These are phyloP conservation scores for Flaveria linearis DNA, from an alignment of 129 eudicot species.

Conservation along the genomic window DNA sequence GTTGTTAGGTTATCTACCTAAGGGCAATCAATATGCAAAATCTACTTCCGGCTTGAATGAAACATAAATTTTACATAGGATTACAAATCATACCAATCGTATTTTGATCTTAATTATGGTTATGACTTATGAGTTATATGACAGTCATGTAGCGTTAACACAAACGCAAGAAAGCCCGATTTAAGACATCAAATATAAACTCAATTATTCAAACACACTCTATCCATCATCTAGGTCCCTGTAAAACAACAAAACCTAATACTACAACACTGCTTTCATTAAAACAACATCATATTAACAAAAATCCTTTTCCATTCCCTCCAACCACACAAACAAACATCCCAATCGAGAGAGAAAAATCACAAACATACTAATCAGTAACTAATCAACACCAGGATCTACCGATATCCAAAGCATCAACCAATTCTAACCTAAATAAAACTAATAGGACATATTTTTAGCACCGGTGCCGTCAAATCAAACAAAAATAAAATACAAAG, in stretches of 20 bases:
- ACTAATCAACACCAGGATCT: constrained; percentile 39
- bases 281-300: constrained; percentile 8
- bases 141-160: too few relatives aligned
- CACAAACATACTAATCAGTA: constrained; percentile 21
- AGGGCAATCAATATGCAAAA: too few relatives aligned
- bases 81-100: neutral
- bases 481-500: too few relatives aligned
- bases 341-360: constrained; percentile 13
- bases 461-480: too few relatives aligned
- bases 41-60: too few relatives aligned
- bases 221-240: too few relatives aligned
- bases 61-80: neutral
- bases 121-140: too few relatives aligned
- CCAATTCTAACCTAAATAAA: too few relatives aligned
- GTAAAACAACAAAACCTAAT: neutral
- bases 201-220: neutral
- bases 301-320: neutral
- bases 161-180: neutral
- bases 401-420: constrained; percentile 17
- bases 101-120: constrained; percentile 11
- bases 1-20: too few relatives aligned
- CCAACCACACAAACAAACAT: neutral
- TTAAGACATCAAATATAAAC: constrained; percentile 2
- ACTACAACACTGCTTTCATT: constrained; percentile 18
- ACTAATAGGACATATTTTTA: too few relatives aligned